phyloP scores from a whole-genome alignment of 1,284 basidiomycete genomes.

The Ustilago esculenta region DNA sequence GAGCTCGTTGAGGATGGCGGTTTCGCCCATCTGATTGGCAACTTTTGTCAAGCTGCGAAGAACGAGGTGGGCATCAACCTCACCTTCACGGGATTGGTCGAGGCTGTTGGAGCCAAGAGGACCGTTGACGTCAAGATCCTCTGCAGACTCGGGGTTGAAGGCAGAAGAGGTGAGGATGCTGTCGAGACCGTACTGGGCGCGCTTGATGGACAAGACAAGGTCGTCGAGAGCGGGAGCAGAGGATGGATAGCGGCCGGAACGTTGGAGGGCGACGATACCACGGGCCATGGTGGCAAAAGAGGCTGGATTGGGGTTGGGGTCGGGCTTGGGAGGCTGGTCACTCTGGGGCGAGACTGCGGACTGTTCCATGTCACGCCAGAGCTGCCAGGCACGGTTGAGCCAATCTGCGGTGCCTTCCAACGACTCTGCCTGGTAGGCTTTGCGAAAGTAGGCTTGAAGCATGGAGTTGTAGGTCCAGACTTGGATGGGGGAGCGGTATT shows the following conservation, averaged over 20 bases:
- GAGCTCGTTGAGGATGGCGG: slow-evolving; percentile 43
- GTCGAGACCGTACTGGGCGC: slow-evolving; percentile 34
- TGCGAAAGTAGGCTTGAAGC: slow-evolving; percentile 58
- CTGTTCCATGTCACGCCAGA: slow-evolving; percentile 55
- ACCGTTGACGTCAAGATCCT: slow-evolving; percentile 34
- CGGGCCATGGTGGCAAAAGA: slow-evolving; percentile 56
- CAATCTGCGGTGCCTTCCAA: slow-evolving; percentile 44
- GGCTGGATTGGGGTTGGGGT: slow-evolving; percentile 51
- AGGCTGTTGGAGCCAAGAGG: slow-evolving; percentile 33
- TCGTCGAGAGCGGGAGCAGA: slow-evolving; percentile 36
- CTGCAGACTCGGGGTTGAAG: slow-evolving; percentile 33
- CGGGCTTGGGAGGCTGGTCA: slow-evolving; percentile 38
- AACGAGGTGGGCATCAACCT: slow-evolving; percentile 38
- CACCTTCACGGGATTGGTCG: slow-evolving; percentile 44
- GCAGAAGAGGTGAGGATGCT: slow-evolving; percentile 54
- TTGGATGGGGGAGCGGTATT: slow-evolving; percentile 43
- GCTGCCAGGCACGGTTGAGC: slow-evolving; percentile 50
- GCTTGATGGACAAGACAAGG: slow-evolving; percentile 45
- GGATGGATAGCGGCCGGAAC: slow-evolving; percentile 38
- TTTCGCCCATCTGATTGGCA: slow-evolving; percentile 50
- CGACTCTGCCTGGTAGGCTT: slow-evolving; percentile 49
- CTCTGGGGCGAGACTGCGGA: slow-evolving; percentile 1
- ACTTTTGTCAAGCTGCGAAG: slow-evolving; percentile 34
- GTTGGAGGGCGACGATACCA: slow-evolving; percentile 54
- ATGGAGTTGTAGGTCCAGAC: slow-evolving; percentile 61